A percentile compares a stretch with the other conserved stretches of the same genome.
Evolutionary conservation across 495 filamentous ascomycete genomes (phyloP).

Genomic region (Tuber aestivum): DNA sequence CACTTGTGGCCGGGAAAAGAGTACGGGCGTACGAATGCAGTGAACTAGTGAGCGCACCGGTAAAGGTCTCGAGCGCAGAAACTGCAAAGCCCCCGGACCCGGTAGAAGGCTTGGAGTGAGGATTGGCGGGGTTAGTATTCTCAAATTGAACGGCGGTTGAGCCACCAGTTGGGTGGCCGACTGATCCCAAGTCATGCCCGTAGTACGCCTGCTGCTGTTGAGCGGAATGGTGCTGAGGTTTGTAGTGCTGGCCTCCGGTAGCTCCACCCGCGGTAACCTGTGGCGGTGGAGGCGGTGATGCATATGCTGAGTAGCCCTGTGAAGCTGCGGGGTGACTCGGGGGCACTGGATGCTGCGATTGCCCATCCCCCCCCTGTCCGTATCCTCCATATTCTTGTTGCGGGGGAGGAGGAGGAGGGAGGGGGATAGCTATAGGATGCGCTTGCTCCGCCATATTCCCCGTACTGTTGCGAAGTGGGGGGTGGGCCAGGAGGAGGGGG

Average conservation of each 20-base stretch:
- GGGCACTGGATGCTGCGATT: constrained; percentile 8
- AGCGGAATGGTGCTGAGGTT: constrained; percentile 31
- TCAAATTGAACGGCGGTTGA: neutral
- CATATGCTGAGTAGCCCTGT: neutral
- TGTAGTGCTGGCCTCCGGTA: constrained; percentile 11
- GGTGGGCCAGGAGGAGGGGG: constrained; percentile 9
- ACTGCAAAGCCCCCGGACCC: neutral
- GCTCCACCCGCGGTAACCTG: constrained; percentile 1
- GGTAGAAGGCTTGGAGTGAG: constrained; percentile 12
- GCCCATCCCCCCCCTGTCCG: neutral
- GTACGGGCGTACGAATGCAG: constrained; percentile 37
- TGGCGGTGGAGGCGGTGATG: constrained; percentile 6
- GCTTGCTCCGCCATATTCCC: neutral
- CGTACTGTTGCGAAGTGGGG: neutral
- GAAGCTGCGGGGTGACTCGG: neutral
- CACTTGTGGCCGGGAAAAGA: constrained; percentile 36
- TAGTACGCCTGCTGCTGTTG: constrained; percentile 27
- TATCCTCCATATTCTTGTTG: constrained; percentile 1
- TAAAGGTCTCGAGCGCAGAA: constrained; percentile 34
- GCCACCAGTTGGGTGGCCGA: neutral
- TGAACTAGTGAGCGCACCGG: constrained; percentile 31
- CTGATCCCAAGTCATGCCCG: constrained; percentile 4
- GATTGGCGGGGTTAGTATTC: constrained; percentile 12
- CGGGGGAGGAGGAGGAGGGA: constrained; percentile 8
- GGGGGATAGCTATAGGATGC: neutral